Percentiles rank a stretch among this genome's conserved stretches.
phyloP scores from a whole-genome alignment of 2,329 filamentous ascomycete genomes.

The Ciborinia camelliae region DNA sequence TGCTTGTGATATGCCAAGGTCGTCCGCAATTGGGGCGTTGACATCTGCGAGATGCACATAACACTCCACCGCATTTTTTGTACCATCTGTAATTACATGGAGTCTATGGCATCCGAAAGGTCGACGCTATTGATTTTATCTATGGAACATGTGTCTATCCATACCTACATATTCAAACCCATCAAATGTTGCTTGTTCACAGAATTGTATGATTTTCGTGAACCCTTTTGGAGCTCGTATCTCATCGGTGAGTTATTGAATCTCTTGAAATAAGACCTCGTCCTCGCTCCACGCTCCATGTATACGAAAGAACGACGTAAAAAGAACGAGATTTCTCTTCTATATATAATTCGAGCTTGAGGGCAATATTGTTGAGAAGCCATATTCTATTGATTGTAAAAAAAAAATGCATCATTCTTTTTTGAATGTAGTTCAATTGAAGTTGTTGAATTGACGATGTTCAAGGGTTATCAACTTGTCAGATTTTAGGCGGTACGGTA shows the following conservation, averaged over 20 bases:
- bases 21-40: too few species aligned
- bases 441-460: too few species aligned
- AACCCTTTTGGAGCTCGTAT: neutral
- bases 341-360: neutral
- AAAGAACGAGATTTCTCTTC: neutral
- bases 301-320: slow-evolving; percentile 15
- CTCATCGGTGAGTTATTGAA: neutral
- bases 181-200: neutral
- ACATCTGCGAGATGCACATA: slow-evolving; percentile 18
- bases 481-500: too few species aligned
- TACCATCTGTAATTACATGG: slow-evolving; percentile 23
- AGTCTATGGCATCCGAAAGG: slow-evolving; percentile 18
- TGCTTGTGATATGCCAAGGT: too few species aligned
- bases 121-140: slow-evolving; percentile 18
- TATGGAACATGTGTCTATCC: neutral
- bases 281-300: slow-evolving; percentile 6
- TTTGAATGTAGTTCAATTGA: too few species aligned
- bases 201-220: neutral
- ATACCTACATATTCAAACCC: neutral
- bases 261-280: slow-evolving; percentile 13
- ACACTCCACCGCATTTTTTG: slow-evolving; percentile 8
- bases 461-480: too few species aligned
- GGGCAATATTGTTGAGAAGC: neutral
- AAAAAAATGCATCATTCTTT: neutral
- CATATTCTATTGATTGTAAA: neutral